Base-by-base conservation (phyloP, 305 asterid genomes). In the Ilex paraguariensis region DNA sequence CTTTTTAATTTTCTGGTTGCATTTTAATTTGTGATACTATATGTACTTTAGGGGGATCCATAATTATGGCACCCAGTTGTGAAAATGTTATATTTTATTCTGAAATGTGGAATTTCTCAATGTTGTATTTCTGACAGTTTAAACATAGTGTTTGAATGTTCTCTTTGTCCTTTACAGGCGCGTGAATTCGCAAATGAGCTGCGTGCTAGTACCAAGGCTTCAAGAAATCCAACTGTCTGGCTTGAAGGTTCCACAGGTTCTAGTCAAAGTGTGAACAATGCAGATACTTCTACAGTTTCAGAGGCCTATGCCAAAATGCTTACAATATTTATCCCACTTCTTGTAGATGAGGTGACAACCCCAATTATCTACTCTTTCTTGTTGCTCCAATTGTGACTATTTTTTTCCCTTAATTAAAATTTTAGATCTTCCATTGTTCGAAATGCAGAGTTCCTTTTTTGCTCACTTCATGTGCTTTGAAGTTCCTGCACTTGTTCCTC, bases 381-480 rank as follows among this genome's bases (percentile, higher is more conserved):
- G 61, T 71, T 55, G 63, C 52, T 9, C 31, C 8, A 65, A 31
- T 48, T 66, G 59, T 53, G 62, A 31, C 6, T 21, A 36, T 8
- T 30, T 45, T 70, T 53, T 69, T 58, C 60, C 63, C 17, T 40
- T 5, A 31, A 56, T 56, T 31, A 21, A 28, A 30, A 16, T 9
- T 56, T 10, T 32, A 31, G 17, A 3, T 14, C 16, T 28, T 56
- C 54, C 62, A 59, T 44, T 65, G 56, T 52, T 65, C 54, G 32
- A 72, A 79, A 59, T 80, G 75, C 87, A 94, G 99, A 94, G 99
- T 73, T 90, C 98, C 45, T 94, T 94, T 82, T 94, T 94, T 75
- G 99, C 99, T 52, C 97, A 88, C 82, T 94, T 94, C 75, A 91
- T 94, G 99, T 91, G 99, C 87, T 94, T 94, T 83, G 98, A 91